Conservation (phyloP, 352 stramenopile genomes). For the Plasmopara muralis region DNA sequence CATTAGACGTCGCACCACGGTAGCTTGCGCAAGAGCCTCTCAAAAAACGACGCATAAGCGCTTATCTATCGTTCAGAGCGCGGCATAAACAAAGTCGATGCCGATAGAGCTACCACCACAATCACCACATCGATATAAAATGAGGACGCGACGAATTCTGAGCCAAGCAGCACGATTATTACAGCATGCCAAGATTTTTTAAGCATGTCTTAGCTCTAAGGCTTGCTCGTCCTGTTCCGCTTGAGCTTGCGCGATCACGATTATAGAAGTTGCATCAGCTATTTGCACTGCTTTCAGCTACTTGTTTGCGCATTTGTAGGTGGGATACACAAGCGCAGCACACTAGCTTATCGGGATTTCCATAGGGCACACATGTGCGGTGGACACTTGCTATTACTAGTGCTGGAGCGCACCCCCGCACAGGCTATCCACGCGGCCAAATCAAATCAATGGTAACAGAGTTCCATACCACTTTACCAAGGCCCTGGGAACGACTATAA, state of each 20-base stretch:
- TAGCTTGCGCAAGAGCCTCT: slow-evolving; percentile 26
- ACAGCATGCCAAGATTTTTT: slow-evolving; percentile 85
- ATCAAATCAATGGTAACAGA: slow-evolving; percentile 23
- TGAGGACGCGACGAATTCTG: slow-evolving; percentile 84
- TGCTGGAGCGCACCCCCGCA: slow-evolving; percentile 43
- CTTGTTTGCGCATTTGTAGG: slow-evolving; percentile 57
- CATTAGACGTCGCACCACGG: slow-evolving; percentile 43
- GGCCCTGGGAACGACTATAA: slow-evolving; percentile 51
- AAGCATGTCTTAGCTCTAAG: slow-evolving; percentile 68
- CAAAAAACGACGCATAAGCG: slow-evolving; percentile 38
- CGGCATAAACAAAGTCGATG: slow-evolving; percentile 48
- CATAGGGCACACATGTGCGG: slow-evolving; percentile 60
- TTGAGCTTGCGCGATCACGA: slow-evolving; percentile 38
- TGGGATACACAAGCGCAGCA: slow-evolving; percentile 73
- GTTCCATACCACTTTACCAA: slow-evolving; percentile 22
- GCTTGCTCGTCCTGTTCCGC: slow-evolving; percentile 48
- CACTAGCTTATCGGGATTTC: slow-evolving; percentile 40
- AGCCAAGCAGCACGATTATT: slow-evolving; percentile 88
- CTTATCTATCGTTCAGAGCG: slow-evolving; percentile 55
- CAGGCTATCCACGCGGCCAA: slow-evolving; percentile 25
- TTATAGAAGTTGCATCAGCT: slow-evolving; percentile 44
- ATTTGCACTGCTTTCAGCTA: slow-evolving; percentile 47
- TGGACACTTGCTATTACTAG: slow-evolving; percentile 30
- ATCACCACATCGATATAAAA: slow-evolving; percentile 86
- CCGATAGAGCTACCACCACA: slow-evolving; percentile 69